Percentiles rank a stretch among this genome's conserved stretches.
phyloP scores from a whole-genome alignment of 2,329 filamentous ascomycete genomes.

The Fusarium chuoi region DNA sequence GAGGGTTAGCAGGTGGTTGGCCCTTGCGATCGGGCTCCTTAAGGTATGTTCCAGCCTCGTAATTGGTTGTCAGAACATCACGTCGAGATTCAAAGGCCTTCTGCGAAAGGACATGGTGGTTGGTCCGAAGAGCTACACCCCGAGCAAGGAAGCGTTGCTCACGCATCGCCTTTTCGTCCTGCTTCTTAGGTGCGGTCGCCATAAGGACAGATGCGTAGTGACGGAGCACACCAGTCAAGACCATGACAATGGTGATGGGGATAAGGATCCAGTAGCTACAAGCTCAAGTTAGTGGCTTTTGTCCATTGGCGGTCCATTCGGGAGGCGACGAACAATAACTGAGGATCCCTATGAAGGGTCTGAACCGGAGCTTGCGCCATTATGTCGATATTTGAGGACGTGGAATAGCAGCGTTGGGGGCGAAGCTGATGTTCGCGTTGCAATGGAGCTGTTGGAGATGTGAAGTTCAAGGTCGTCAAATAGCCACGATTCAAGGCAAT shows the following conservation, averaged over 20 bases:
- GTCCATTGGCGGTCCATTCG: not conserved
- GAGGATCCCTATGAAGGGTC: slow-evolving; percentile 98
- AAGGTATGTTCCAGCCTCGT: slow-evolving; percentile 86
- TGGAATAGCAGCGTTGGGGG: slow-evolving; percentile 3
- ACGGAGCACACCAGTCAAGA: slow-evolving; percentile 92
- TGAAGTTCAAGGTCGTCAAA: slow-evolving; percentile 32
- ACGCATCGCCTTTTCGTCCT: slow-evolving; percentile 78
- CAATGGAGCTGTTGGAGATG: slow-evolving; percentile 24
- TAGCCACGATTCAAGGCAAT: slow-evolving; percentile 34
- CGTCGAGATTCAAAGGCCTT: slow-evolving; percentile 83
- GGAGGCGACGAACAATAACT: slow-evolving; percentile 80
- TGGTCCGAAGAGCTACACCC: slow-evolving; percentile 84
- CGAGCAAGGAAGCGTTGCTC: slow-evolving; percentile 88
- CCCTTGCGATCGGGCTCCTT: slow-evolving; percentile 89
- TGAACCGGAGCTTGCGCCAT: slow-evolving; percentile 92
- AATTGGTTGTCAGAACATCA: slow-evolving; percentile 81
- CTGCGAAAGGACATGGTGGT: slow-evolving; percentile 82
- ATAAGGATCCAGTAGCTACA: slow-evolving; percentile 97
- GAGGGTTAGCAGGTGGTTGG: slow-evolving; percentile 90
- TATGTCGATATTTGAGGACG: slow-evolving; percentile 31
- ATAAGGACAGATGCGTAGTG: slow-evolving; percentile 97
- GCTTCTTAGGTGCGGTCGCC: slow-evolving; percentile 83
- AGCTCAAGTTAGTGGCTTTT: slow-evolving; percentile 37
- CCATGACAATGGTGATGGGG: slow-evolving; percentile 97
- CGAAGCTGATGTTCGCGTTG: slow-evolving; percentile 26